These are phyloP conservation scores for Podospora comata DNA, from an alignment of 495 filamentous ascomycete genomes.

Conservation along the genomic window DNA sequence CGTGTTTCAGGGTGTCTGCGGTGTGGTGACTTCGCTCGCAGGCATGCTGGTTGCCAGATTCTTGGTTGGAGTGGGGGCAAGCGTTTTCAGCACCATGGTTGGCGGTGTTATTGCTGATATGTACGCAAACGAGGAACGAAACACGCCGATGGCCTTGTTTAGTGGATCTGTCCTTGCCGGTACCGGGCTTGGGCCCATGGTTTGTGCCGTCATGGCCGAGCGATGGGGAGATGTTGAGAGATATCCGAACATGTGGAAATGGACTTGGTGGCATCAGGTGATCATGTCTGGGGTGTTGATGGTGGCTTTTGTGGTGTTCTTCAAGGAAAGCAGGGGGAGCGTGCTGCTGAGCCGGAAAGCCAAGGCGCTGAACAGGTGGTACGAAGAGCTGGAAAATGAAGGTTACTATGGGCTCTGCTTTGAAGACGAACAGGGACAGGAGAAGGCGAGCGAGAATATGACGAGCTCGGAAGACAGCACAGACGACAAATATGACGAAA, in stretches of 20 bases:
- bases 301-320: slow-evolving; percentile 57
- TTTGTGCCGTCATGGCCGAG: slow-evolving; percentile 67
- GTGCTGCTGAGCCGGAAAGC: slow-evolving; percentile 81
- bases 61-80: slow-evolving; percentile 69
- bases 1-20: slow-evolving; percentile 71
- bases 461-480: neutral
- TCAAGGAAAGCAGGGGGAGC: slow-evolving; percentile 80
- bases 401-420: slow-evolving; percentile 62
- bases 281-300: slow-evolving; percentile 66
- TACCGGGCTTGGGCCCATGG: slow-evolving; percentile 75
- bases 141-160: slow-evolving; percentile 89
- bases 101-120: slow-evolving; percentile 90
- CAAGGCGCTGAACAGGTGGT: slow-evolving; percentile 70
- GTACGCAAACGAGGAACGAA: slow-evolving; percentile 73
- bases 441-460: neutral
- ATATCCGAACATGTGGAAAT: slow-evolving; percentile 59
- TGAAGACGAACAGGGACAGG: slow-evolving; percentile 9
- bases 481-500: slow-evolving; percentile 25
- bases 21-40: slow-evolving; percentile 64
- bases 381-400: slow-evolving; percentile 63
- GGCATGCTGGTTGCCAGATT: slow-evolving; percentile 78
- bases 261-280: slow-evolving; percentile 86
- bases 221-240: slow-evolving; percentile 28
- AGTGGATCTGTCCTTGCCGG: slow-evolving; percentile 72
- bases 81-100: slow-evolving; percentile 88